A percentile compares a stretch with the other conserved stretches of the same genome.
Conservation (phyloP, 2,329 filamentous ascomycete species). For the Venturia pyrina region DNA sequence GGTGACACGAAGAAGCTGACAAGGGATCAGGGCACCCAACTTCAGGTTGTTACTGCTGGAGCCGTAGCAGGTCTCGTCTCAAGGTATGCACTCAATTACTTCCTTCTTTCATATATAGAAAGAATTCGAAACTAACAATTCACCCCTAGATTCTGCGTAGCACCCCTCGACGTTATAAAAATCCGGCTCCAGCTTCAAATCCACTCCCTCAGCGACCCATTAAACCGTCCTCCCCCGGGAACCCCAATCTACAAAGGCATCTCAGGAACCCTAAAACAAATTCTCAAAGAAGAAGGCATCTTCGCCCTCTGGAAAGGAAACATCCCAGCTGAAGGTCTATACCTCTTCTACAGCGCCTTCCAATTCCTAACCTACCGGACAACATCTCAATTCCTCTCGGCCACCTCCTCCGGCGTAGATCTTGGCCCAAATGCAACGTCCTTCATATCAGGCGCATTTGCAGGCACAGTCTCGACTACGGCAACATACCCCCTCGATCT, state of each 20-base stretch:
- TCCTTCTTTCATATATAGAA: constrained; percentile 8
- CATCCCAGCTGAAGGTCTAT: constrained; percentile 87
- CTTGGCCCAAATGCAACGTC: constrained; percentile 58
- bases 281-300: constrained; percentile 71
- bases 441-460: constrained; percentile 73
- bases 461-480: constrained; percentile 73
- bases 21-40: constrained; percentile 47
- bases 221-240: constrained; percentile 38
- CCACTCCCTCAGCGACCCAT: constrained; percentile 69
- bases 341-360: constrained; percentile 77
- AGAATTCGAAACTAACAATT: not conserved
- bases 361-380: constrained; percentile 87
- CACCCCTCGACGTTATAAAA: constrained; percentile 94
- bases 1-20: constrained; percentile 3
- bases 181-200: constrained; percentile 93
- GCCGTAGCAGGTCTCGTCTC: constrained; percentile 76
- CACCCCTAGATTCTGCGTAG: constrained; percentile 67
- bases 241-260: constrained; percentile 61
- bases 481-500: constrained; percentile 89
- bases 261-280: constrained; percentile 62
- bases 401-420: constrained; percentile 32
- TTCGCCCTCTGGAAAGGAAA: constrained; percentile 95
- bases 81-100: constrained; percentile 42
- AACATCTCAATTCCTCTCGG: constrained; percentile 53
- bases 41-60: constrained; percentile 56